Evolutionary conservation across 2,329 filamentous ascomycete species (phyloP), one percentile per base, ranked within the genome.

Genomic region (Cladosporium sp.): DNA sequence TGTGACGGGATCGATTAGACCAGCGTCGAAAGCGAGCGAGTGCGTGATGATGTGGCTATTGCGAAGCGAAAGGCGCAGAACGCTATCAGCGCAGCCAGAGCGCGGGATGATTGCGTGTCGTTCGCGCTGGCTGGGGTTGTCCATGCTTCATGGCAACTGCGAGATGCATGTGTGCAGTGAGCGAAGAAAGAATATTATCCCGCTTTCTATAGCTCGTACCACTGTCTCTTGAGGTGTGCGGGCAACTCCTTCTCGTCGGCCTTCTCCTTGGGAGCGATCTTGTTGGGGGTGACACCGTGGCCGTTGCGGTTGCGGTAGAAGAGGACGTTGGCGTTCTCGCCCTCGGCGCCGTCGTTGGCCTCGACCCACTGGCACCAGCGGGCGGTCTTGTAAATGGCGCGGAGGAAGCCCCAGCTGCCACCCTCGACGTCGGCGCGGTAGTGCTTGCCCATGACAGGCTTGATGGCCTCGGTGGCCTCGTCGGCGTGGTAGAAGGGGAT

Each of bases 401-500:
- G 86, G 75, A 99, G 78, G 86, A 99, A 99, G 57, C 95, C 95
- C 52, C 89, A 70, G 44, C 90, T 81, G 56, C 95, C 95, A 65
- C 85, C 93, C 78, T 87, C 79, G 67, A 88, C 89, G 73, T 99
- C 90, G 62, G 91, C 83, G 70, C 93, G 92, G 84, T 99, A 99
- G 85, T 99, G 95, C 75, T 85, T 84, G 79, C 95, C 95, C 94
- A 99, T 97, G 79, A 99, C 84, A 67, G 87, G 87, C 85, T 93
- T 93, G 86, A 98, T 96, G 75, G 93, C 93, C 73, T 97, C 93
- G 73, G 89, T 90, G 66, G 94, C 93, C 83, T 97, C 93, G 73
- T 97, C 93, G 76, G 93, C 94, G 79, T 97, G 86, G 83, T 98
- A 98, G 83, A 97, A 97, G 69, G 94, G 94, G 72, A 98, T 98